Evolutionary conservation across 805 yeast genomes (phyloP).

Genomic region (Saccharomycopsis olivae): DNA sequence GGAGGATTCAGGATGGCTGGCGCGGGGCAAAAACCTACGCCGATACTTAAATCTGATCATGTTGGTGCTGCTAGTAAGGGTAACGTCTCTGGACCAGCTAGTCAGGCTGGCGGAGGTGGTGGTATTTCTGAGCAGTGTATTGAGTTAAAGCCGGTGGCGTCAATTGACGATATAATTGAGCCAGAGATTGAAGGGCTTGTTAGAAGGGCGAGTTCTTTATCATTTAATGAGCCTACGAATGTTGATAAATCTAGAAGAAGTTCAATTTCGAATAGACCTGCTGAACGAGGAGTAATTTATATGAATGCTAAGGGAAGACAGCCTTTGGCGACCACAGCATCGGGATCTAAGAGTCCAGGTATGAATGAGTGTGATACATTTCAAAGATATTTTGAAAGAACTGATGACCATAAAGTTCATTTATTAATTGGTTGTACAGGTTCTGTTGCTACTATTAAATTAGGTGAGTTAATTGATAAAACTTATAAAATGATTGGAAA

Average conservation of each 20-base stretch:
- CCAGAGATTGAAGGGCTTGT: neutral
- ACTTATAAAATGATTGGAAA: slow-evolving; percentile 70
- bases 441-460: slow-evolving; percentile 91
- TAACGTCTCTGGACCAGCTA: too few relatives aligned
- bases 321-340: neutral
- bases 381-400: slow-evolving; percentile 55
- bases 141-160: too few relatives aligned
- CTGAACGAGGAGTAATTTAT: slow-evolving; percentile 18
- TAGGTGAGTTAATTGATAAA: slow-evolving; percentile 81
- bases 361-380: slow-evolving; percentile 25
- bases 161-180: too few relatives aligned
- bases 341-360: neutral
- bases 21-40: too few relatives aligned
- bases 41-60: too few relatives aligned
- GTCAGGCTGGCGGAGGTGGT: too few relatives aligned
- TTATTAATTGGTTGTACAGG: slow-evolving; percentile 90
- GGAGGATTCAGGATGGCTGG: too few relatives aligned
- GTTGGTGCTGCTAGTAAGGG: too few relatives aligned
- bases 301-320: neutral
- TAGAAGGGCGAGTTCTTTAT: slow-evolving; percentile 24
- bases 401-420: slow-evolving; percentile 81
- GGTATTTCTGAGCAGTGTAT: too few relatives aligned
- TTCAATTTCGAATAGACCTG: slow-evolving; percentile 46
- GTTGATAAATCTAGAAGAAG: slow-evolving; percentile 40
- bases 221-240: slow-evolving; percentile 37